Evolutionary conservation across 805 yeast genomes (phyloP).

Genomic region (Zygoascus biomembranicola): DNA sequence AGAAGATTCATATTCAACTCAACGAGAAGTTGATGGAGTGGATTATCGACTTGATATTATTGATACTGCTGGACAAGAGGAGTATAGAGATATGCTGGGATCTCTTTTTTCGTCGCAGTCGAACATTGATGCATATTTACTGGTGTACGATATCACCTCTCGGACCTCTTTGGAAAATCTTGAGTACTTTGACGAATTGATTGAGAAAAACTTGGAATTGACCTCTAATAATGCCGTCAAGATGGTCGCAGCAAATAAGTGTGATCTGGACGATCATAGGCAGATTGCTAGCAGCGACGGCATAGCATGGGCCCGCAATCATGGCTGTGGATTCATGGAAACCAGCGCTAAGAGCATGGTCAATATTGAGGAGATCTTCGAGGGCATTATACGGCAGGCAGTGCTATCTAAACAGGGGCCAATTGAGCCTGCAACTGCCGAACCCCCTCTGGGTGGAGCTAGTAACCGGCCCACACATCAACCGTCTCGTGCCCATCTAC

Average conservation of each 20-base stretch:
- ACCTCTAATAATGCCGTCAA: conserved; percentile 41
- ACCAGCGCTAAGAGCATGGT: conserved; percentile 82
- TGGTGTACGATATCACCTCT: conserved; percentile 29
- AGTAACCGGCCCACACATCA: neutral
- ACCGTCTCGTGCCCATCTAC: conserved; percentile 7
- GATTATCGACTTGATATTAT: conserved; percentile 48
- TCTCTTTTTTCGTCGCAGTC: conserved; percentile 21
- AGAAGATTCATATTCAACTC: conserved; percentile 27
- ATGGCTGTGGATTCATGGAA: conserved; percentile 69
- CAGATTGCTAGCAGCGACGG: conserved; percentile 50
- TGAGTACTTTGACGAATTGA: conserved; percentile 27
- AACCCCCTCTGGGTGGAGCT: neutral
- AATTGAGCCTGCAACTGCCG: neutral
- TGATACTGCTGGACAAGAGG: conserved; percentile 78
- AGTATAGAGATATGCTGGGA: conserved; percentile 56
- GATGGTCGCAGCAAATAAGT: conserved; percentile 60
- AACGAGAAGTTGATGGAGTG: conserved; percentile 34
- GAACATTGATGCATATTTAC: conserved; percentile 26
- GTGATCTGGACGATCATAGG: conserved; percentile 51
- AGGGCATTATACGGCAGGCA: conserved; percentile 53
- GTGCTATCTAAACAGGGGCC: conserved; percentile 8
- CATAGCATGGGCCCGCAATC: conserved; percentile 46
- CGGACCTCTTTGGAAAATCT: conserved; percentile 23
- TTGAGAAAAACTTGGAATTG: conserved; percentile 61
- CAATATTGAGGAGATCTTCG: conserved; percentile 74